These are phyloP conservation scores for Kwoniella botswanensis DNA, from an alignment of 768 basidiomycete genomes.

Conservation along the genomic window DNA sequence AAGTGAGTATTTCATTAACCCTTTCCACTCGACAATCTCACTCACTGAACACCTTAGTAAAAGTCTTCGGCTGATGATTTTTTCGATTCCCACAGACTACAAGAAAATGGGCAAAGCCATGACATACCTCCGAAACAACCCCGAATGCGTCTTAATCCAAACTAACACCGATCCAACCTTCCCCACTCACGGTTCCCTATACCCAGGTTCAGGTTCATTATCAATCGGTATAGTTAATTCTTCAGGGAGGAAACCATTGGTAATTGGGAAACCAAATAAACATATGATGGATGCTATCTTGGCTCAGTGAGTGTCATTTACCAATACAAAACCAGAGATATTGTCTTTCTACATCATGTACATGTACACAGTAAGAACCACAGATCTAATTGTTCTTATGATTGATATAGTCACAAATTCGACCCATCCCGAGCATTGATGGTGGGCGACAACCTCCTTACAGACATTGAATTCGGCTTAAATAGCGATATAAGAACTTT, in stretches of 20 bases:
- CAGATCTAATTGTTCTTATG: neutral
- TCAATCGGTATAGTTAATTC: constrained; percentile 80
- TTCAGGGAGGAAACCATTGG: constrained; percentile 66
- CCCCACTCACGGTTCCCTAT: constrained; percentile 71
- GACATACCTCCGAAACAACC: constrained; percentile 81
- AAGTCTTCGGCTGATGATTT: neutral
- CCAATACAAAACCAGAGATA: too few species aligned
- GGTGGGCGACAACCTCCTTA: constrained; percentile 93
- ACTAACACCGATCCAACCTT: constrained; percentile 94
- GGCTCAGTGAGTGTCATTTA: constrained; percentile 64
- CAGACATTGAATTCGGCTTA: constrained; percentile 92
- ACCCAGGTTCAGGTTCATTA: constrained; percentile 77
- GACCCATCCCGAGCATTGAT: constrained; percentile 87
- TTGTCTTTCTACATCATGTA: too few species aligned
- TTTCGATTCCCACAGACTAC: constrained; percentile 64
- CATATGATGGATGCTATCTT: constrained; percentile 94
- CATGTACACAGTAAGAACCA: too few species aligned
- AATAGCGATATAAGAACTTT: constrained; percentile 83
- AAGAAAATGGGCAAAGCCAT: constrained; percentile 92
- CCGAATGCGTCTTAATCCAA: constrained; percentile 79
- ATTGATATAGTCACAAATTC: constrained; percentile 72
- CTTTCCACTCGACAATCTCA: too few species aligned
- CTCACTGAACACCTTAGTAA: too few species aligned
- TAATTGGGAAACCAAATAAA: constrained; percentile 86
- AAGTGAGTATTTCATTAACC: constrained; percentile 57